A percentile compares a stretch with the other conserved stretches of the same genome.
Evolutionary conservation across 305 asterid genomes (phyloP).

Genomic region (Fraxinus latifolia): DNA sequence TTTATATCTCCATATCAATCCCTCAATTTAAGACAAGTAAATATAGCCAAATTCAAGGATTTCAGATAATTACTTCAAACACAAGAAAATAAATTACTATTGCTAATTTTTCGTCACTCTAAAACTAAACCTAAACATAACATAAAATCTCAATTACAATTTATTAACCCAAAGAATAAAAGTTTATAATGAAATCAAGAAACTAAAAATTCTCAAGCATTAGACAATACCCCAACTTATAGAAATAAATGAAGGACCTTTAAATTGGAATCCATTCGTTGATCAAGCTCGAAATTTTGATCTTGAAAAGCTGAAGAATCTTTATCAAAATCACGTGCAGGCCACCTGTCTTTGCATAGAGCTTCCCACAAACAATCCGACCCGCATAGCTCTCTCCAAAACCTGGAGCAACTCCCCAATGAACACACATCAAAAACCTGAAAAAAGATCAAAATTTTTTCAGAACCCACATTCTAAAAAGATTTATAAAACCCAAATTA

Average conservation of each 20-base stretch:
- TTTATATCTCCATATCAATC: not conserved
- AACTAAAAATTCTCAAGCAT: not conserved
- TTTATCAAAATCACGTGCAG: conserved; percentile 30
- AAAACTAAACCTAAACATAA: not conserved
- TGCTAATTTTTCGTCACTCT: not conserved
- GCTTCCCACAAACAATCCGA: conserved; percentile 72
- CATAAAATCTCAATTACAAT: not conserved
- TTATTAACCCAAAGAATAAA: not conserved
- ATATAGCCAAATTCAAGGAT: conserved; percentile 1
- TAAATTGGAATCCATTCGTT: conserved; percentile 24
- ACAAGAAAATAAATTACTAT: not conserved
- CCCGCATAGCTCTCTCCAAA: conserved; percentile 14
- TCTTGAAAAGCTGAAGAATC: conserved; percentile 28
- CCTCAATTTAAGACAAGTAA: not conserved
- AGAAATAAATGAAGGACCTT: conserved; percentile 25
- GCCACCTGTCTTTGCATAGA: conserved; percentile 71
- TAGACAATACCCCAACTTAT: not conserved
- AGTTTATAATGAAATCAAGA: not conserved
- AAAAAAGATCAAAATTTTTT: conserved; percentile 21
- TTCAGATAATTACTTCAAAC: conserved; percentile 7
- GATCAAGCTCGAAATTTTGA: conserved; percentile 24
- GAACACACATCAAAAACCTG: conserved; percentile 76
- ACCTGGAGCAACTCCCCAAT: conserved; percentile 65
- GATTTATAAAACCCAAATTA: conserved; percentile 8
- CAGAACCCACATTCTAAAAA: conserved; percentile 25